Evolutionary conservation across 176 grass and related monocot genomes (phyloP), one percentile per base, ranked within the genome.

Genomic region (Rhynchospora breviuscula): DNA sequence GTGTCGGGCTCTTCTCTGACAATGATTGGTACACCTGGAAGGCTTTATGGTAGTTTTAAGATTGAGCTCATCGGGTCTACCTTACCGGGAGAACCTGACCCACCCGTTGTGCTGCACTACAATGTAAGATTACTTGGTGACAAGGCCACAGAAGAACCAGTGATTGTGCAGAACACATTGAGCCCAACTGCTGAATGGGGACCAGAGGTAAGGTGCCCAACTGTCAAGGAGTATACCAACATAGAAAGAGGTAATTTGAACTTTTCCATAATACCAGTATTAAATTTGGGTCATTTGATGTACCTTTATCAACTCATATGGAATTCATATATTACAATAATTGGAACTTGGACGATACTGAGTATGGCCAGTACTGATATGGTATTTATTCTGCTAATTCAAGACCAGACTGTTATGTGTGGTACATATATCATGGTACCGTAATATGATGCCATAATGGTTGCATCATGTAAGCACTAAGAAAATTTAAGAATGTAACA

Each of bases 101-200:
- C 87, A 70, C 95, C 95, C 29, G 85, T 86, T 85, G 82, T 91
- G 48, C 54, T 98, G 86, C 95, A 85, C 17, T 95, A 94, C 52
- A 87, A 89, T 90, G 92, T 91, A 48, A 88, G 90, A n/a, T 85
- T 98, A 40, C 85, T 75, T 49, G 91, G 92, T 3, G 90, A 94
- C 80, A 90, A 88, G 74, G 83, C 78, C 69, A 91, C 92, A 53
- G 64, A 93, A 84, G 86, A 87, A 89, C 92, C 95, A 7, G 89
- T 93, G 26, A 93, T 98, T 88, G 95, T 93, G 72, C 95, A 98
- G 69, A 94, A 93, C 29, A 85, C 95, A 40, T 98, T 91, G 87
- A 90, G 86, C 19, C 53, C 25, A 76, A 89, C 63, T 59, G 74
- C 82, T 47, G 92, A 86, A 45, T 98, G 95, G 95, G 92, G 87